Percentiles rank a stretch among this genome's conserved stretches.
Conservation (phyloP, 2,329 filamentous ascomycete species). For the Fusarium guadeloupense region DNA sequence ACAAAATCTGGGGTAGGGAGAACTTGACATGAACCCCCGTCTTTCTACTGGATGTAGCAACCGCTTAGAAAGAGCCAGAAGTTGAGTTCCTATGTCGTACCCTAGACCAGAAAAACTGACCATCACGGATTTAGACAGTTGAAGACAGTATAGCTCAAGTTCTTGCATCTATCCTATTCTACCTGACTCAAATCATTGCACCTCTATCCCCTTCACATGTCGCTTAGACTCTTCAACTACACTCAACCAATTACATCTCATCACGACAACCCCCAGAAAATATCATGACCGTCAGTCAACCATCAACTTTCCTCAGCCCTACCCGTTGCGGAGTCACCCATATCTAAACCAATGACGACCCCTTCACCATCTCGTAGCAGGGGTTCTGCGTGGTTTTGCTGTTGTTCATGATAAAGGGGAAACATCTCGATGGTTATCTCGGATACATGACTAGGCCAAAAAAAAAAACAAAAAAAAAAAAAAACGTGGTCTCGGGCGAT, state of each 20-base stretch:
- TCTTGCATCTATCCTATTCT: too few species aligned
- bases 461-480: too few species aligned
- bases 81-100: neutral
- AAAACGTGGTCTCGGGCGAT: slow-evolving; percentile 30
- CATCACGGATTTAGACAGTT: too few species aligned
- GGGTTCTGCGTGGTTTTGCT: slow-evolving; percentile 27
- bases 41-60: neutral
- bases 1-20: slow-evolving; percentile 18
- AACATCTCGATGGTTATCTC: slow-evolving; percentile 8
- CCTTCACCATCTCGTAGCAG: slow-evolving; percentile 23
- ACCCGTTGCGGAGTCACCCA: slow-evolving; percentile 36
- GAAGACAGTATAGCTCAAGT: too few species aligned
- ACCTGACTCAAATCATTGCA: neutral
- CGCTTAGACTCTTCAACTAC: neutral
- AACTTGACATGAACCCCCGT: neutral
- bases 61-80: neutral
- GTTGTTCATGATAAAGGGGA: slow-evolving; percentile 7
- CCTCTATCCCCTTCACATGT: neutral
- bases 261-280: slow-evolving; percentile 27
- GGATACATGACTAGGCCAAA: slow-evolving; percentile 2
- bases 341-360: slow-evolving; percentile 32
- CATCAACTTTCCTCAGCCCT: slow-evolving; percentile 34
- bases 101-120: neutral
- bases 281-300: slow-evolving; percentile 35
- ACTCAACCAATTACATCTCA: slow-evolving; percentile 11